phyloP scores from a whole-genome alignment of 1,139 yeast genomes.

The Candida buenavistaensis region DNA sequence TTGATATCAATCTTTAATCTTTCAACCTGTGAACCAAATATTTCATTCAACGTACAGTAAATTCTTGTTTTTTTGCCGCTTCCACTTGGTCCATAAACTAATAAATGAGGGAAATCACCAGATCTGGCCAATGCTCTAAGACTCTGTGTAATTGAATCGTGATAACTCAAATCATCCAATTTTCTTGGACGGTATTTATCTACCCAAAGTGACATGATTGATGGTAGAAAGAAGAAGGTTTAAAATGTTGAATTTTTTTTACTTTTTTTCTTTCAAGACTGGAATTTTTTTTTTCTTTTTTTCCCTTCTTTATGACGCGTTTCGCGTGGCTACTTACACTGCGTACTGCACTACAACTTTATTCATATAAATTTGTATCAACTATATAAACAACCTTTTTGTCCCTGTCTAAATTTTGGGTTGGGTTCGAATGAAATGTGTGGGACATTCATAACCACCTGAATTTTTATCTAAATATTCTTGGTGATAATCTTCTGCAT shows the following conservation, averaged over 20 bases:
- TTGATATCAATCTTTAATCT: slow-evolving; percentile 87
- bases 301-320: too few relatives aligned
- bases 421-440: slow-evolving; percentile 65
- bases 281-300: too few relatives aligned
- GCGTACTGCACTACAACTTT: too few relatives aligned
- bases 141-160: slow-evolving; percentile 60
- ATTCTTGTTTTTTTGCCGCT: slow-evolving; percentile 96
- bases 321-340: too few relatives aligned
- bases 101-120: slow-evolving; percentile 90
- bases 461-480: slow-evolving; percentile 77
- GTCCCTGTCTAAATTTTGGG: slow-evolving; percentile 21
- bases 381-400: too few relatives aligned
- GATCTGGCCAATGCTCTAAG: slow-evolving; percentile 65
- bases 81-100: slow-evolving; percentile 94
- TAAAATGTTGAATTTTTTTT: too few relatives aligned
- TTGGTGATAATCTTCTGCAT: slow-evolving; percentile 95
- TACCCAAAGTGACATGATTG: slow-evolving; percentile 98
- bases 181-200: slow-evolving; percentile 86
- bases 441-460: slow-evolving; percentile 83
- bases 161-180: slow-evolving; percentile 65
- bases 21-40: slow-evolving; percentile 82
- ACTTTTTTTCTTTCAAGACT: too few relatives aligned
- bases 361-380: too few relatives aligned
- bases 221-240: too few relatives aligned
- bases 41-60: slow-evolving; percentile 72